Percentiles rank a stretch among this genome's conserved stretches.
These are phyloP conservation scores for Fusarium succisae DNA, from an alignment of 2,329 filamentous ascomycete genomes.

Conservation along the genomic window DNA sequence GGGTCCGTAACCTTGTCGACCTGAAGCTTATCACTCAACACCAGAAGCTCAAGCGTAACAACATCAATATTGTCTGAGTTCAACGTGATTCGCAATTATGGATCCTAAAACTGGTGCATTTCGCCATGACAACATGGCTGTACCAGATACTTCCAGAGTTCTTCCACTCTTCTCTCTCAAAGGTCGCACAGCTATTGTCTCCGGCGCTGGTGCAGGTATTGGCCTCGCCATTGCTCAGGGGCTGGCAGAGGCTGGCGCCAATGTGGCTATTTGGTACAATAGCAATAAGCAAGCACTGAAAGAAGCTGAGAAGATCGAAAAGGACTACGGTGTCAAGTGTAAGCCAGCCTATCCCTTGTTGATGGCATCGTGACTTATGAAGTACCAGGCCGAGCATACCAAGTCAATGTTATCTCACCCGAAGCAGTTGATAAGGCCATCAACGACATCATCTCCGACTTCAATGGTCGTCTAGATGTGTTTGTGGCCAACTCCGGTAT, in stretches of 20 bases:
- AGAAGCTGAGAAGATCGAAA: constrained; percentile 70
- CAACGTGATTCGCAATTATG: constrained; percentile 45
- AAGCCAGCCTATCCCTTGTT: constrained; percentile 37
- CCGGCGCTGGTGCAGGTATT: constrained; percentile 73
- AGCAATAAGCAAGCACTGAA: constrained; percentile 71
- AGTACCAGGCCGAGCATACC: constrained; percentile 66
- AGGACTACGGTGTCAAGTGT: constrained; percentile 75
- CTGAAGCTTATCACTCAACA: not conserved
- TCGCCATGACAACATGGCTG: constrained; percentile 63
- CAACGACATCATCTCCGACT: constrained; percentile 66
- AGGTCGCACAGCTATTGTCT: constrained; percentile 75
- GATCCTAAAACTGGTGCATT: constrained; percentile 61
- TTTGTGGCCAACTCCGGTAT: constrained; percentile 85
- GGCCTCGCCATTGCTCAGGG: constrained; percentile 71
- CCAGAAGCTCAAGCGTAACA: not conserved
- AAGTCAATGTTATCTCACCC: constrained; percentile 67
- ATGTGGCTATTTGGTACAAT: constrained; percentile 79
- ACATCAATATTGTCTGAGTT: not conserved
- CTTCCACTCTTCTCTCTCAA: constrained; percentile 75
- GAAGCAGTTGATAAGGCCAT: constrained; percentile 62
- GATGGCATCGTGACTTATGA: constrained; percentile 1
- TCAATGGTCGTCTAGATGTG: constrained; percentile 78
- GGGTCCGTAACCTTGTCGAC: constrained; percentile 6
- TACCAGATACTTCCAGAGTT: constrained; percentile 60
- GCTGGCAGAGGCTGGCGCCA: constrained; percentile 75